Evolutionary conservation across 1,284 basidiomycete genomes (phyloP), one percentile per base, ranked within the genome.

Genomic region (Microbotryum lychnidis-dioicae): DNA sequence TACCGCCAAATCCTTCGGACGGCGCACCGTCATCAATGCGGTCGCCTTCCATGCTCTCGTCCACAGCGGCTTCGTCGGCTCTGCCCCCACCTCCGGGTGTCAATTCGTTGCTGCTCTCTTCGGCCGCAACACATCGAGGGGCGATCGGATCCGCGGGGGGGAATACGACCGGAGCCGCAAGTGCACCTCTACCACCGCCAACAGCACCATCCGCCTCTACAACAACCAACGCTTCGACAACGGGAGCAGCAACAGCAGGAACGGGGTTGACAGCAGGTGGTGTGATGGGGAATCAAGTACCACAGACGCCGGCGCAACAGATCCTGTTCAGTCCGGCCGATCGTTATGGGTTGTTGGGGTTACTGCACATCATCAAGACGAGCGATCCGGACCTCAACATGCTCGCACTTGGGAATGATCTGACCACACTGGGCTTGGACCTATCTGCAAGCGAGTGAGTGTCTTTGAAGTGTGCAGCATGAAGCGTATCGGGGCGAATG

Each of bases 321-420:
- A 84, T 98, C 21, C 81, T 97, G 57, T 85, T 89, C 69, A 91
- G 88, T 57, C 90, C 94, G 0, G 94, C 93, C 59, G 94, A 98
- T 76, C 83, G 91, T 68, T 98, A 93, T 86, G 94, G 94, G 0
- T 78, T 98, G 46, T 76, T 96, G 56, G 91, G 90, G 3, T 77
- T 98, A 64, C 79, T 98, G 63, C 86, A 88, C 61, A 83, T 93
- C 80, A 93, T 97, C 76, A 91, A 91, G 79, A 89, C 85, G 76
- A 84, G 62, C 25, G 90, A 97, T 76, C 81, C 87, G 57, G 93
- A 97, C 77, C 82, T 87, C 73, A 86, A 85, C 53, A 79, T 96
- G 77, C 82, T 90, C 66, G 84, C 87, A 68, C 83, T 97, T 71
- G 94, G 94, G 46, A 91, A 88, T 60, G 94, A 98, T 78, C 76